Conservation (phyloP, 805 yeast genomes). For the Ogataea henricii region DNA sequence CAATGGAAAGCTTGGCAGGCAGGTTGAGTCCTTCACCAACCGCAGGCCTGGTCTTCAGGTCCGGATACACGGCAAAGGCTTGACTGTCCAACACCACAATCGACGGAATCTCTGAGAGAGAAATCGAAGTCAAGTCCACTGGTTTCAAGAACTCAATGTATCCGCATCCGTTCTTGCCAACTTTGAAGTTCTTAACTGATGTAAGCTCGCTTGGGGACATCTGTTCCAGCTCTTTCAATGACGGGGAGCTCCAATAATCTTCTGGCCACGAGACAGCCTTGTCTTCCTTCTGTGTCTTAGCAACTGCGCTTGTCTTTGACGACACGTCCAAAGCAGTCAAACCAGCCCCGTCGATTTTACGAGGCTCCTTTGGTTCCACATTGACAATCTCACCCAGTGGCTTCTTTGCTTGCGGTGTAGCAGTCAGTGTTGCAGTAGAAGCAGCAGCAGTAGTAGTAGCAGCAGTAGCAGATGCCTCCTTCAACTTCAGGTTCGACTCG, state of each 20-base stretch:
- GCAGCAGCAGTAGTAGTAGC: not conserved
- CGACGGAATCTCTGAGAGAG: constrained; percentile 66
- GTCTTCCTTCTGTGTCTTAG: not conserved
- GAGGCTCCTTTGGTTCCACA: not conserved
- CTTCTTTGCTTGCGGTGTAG: not conserved
- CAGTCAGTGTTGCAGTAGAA: not conserved
- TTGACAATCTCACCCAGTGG: not conserved
- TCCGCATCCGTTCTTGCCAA: constrained; percentile 83
- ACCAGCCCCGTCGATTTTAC: not conserved
- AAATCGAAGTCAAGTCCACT: constrained; percentile 75
- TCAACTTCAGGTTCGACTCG: constrained; percentile 5
- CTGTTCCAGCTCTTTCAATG: constrained; percentile 59
- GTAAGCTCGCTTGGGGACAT: constrained; percentile 66
- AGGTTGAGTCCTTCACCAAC: constrained; percentile 83
- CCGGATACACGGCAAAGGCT: constrained; percentile 73
- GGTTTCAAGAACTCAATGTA: constrained; percentile 74
- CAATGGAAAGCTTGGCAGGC: constrained; percentile 69
- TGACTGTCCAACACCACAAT: constrained; percentile 61
- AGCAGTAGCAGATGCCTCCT: not conserved
- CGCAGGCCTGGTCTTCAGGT: constrained; percentile 57
- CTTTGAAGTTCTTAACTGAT: constrained; percentile 59
- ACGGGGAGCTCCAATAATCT: constrained; percentile 89
- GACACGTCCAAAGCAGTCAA: not conserved
- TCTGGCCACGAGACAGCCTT: constrained; percentile 38
- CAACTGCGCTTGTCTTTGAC: not conserved